A percentile compares a stretch with the other conserved stretches of the same genome.
These are phyloP conservation scores for Fragaria iinumae DNA, from an alignment of 306 rosid genomes.

Conservation along the genomic window DNA sequence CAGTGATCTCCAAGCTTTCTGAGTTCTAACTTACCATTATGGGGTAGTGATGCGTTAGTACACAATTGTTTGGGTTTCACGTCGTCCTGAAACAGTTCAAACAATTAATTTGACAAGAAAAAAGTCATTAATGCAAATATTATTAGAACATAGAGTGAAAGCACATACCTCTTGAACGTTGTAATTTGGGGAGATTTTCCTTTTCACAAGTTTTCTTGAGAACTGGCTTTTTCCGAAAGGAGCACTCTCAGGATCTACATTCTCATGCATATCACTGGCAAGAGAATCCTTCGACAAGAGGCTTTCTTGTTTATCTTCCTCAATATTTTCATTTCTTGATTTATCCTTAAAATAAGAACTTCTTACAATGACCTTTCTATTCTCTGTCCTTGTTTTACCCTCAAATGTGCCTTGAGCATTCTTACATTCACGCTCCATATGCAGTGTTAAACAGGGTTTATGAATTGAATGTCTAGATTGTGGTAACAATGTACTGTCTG, in stretches of 20 bases:
- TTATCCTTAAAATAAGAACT: slow-evolving; percentile 69
- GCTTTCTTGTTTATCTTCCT: slow-evolving; percentile 37
- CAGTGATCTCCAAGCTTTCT: slow-evolving; percentile 14
- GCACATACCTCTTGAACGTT: slow-evolving; percentile 47
- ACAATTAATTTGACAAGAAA: slow-evolving; percentile 25
- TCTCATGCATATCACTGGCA: slow-evolving; percentile 25
- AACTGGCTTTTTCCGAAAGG: slow-evolving; percentile 27
- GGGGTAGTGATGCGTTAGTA: slow-evolving; percentile 29
- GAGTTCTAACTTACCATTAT: slow-evolving; percentile 41
- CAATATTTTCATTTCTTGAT: slow-evolving; percentile 33
- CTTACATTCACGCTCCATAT: slow-evolving; percentile 42
- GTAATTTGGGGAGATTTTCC: slow-evolving; percentile 54
- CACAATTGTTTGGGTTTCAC: slow-evolving; percentile 41
- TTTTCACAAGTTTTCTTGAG: slow-evolving; percentile 43
- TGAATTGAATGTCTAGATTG: slow-evolving; percentile 62
- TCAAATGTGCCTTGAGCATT: slow-evolving; percentile 35
- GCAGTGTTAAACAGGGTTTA: slow-evolving; percentile 67
- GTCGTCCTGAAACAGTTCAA: slow-evolving; percentile 54
- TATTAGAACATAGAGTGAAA: slow-evolving; percentile 7
- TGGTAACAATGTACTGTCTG: slow-evolving; percentile 48
- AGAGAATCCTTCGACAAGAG: slow-evolving; percentile 22
- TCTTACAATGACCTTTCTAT: slow-evolving; percentile 61
- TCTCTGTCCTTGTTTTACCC: slow-evolving; percentile 45
- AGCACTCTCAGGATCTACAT: slow-evolving; percentile 31
- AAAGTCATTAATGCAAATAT: background rate